Base-by-base conservation (phyloP, 1,139 yeast species). In the Sugiyamaella novakii region DNA sequence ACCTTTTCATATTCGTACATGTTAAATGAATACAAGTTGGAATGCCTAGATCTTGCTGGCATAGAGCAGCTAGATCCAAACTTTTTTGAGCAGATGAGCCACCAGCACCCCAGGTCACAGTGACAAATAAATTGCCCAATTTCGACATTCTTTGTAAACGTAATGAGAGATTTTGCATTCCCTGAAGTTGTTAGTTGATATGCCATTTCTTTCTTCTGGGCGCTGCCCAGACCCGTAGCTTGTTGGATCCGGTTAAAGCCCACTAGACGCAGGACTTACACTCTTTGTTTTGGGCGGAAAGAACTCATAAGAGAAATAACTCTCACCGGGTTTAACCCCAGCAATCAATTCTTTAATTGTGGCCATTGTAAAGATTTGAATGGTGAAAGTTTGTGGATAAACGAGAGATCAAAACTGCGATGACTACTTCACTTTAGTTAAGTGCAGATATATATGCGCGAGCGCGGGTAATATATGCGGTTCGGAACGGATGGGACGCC, bases 41-140 rank as follows among this genome's bases (percentile, higher is more conserved):
- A 22, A 91, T 46, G 1, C 87, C 87, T 51, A 89, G 74, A 47
- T 84, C 87, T 45, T 78, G 74, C 60, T 85, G 88, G 61, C 95
- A 85, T 2, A 87, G 77, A 15, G 80, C 74, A 0, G 97, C 96
- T 51, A 92, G 73, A 44, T 87, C 94, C 53, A 92, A 70, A 0
- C 97, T 86, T 69, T 88, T 89, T 49, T 80, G 84, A 47, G 94
- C 82, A 3, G 98, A 89, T 2, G 95, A 83, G 1, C 98, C 98
- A 33, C 98, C 98, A 6, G 98, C 98, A 24, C 98, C 98, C 98
- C 98, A 92, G 0, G 99, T 94, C 8, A 94, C 85, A 2, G 96
- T 87, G 47, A 91, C 83, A 66, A 92, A 94, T 19, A 85, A 70
- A 2, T 98, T 98, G 49, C 89, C 91, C 56, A 92, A 72, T 2